These are phyloP conservation scores for Thymus mandschuricus DNA, from an alignment of 257 asterid genomes.

Conservation along the genomic window DNA sequence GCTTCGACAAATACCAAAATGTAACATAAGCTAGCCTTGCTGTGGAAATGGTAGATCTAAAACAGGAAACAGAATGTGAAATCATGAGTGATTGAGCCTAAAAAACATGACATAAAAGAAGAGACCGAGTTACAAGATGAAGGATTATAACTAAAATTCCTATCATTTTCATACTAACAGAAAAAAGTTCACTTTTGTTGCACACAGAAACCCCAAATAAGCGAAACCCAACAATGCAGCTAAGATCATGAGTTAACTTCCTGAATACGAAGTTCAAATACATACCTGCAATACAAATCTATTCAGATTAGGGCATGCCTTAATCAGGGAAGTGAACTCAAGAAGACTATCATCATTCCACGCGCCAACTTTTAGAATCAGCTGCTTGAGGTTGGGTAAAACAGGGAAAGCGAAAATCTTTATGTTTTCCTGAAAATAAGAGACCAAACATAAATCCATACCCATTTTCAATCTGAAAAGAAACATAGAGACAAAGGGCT, in stretches of 20 bases:
- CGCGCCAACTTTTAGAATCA: slow-evolving; percentile 49
- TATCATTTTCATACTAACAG: neutral
- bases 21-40: slow-evolving; percentile 13
- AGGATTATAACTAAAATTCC: neutral
- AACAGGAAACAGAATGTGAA: neutral
- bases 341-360: slow-evolving; percentile 57
- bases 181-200: neutral
- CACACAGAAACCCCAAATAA: slow-evolving; percentile 6
- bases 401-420: slow-evolving; percentile 42
- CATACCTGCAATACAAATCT: slow-evolving; percentile 56
- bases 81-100: neutral
- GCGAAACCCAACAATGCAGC: neutral
- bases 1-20: slow-evolving; percentile 5
- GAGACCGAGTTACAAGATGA: slow-evolving; percentile 15
- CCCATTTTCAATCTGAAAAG: slow-evolving; percentile 7
- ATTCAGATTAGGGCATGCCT: slow-evolving; percentile 50
- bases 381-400: slow-evolving; percentile 57
- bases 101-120: slow-evolving; percentile 3
- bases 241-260: slow-evolving; percentile 6
- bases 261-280: slow-evolving; percentile 22
- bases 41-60: slow-evolving; percentile 13
- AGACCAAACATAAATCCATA: neutral
- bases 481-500: slow-evolving; percentile 2
- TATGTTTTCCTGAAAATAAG: slow-evolving; percentile 39
- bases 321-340: slow-evolving; percentile 47